Base-by-base conservation (phyloP, 495 filamentous ascomycete genomes). In the Immersiella caudata region DNA sequence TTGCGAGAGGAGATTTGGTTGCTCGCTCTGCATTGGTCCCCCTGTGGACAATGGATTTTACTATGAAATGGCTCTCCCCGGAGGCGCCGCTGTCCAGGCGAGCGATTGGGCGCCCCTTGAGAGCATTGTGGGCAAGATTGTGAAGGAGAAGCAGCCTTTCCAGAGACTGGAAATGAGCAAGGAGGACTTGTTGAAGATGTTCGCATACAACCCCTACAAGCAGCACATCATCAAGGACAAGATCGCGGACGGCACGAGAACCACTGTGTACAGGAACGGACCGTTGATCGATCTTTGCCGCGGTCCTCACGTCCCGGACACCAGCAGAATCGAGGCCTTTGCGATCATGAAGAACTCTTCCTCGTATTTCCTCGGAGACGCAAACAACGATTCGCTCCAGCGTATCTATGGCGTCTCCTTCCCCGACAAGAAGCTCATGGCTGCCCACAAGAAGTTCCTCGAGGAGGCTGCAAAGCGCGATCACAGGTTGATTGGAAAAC, bases 391-490 rank as follows among this genome's bases (percentile, higher is more conserved):
- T 74, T 95, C 93, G 8, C 82, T 99, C 29, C 96, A 98, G 77
- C 91, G 95, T 66, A 94, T 99, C 62, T 95, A 97, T 74, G 96
- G 94, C 71, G 89, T 99, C 58, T 96, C 93, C 25, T 99, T 97
- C 79, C 96, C 96, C 0, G 94, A 98, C 75, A 98, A 98, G 85
- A 96, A 97, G 83, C 83, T 83, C 71, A 90, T 98, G 85, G 85
- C 88, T 16, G 93, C 94, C 69, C 91, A 97, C 79, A 87, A 94
- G 80, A 93, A 94, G 67, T 94, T 96, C 76, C 79, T 99, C 8
- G 95, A 97, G 75, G 96, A 98, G 75, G 95, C 95, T 9, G 93
- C 94, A 54, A 96, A 97, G 84, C 88, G 96, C 67, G 94, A 97
- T 74, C 95, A 99, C 69, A 82, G 93, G 35, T 89, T 89, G 78